Evolutionary conservation across 441 rosid species (phyloP).

Genomic region (Rhodomyrtus psidioides): DNA sequence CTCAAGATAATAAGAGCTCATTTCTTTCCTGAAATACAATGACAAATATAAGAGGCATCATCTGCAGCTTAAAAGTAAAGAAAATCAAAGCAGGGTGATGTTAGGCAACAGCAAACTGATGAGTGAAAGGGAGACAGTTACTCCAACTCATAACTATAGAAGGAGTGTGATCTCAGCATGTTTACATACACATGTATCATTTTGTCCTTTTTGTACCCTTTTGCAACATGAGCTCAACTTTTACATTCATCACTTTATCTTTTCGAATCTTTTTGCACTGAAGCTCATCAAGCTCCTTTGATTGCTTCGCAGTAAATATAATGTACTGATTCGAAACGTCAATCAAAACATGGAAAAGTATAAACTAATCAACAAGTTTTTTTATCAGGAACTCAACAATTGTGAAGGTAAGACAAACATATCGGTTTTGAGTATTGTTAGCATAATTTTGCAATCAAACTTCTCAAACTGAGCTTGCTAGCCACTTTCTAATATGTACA

Average conservation of each 20-base stretch:
- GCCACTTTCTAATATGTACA: not conserved
- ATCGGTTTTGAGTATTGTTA: not conserved
- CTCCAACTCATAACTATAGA: not conserved
- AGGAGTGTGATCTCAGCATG: not conserved
- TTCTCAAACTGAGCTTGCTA: not conserved
- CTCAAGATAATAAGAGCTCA: conserved; percentile 92
- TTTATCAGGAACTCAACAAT: not conserved
- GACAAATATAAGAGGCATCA: not conserved
- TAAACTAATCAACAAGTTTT: not conserved
- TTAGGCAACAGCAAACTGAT: not conserved
- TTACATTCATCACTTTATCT: not conserved
- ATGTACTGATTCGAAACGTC: not conserved
- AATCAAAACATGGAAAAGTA: not conserved
- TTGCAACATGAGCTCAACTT: not conserved
- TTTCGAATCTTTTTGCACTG: not conserved
- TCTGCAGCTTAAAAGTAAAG: not conserved
- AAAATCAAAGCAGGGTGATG: not conserved
- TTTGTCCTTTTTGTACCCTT: not conserved
- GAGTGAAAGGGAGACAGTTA: not conserved
- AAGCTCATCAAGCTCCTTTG: not conserved
- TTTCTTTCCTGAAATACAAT: conserved; percentile 72
- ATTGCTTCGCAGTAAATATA: not conserved
- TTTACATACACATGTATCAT: not conserved
- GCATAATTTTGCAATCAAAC: not conserved
- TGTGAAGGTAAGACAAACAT: not conserved